Evolutionary conservation across 2,329 filamentous ascomycete species (phyloP).

Genomic region (Pseudogymnoascus sp.): DNA sequence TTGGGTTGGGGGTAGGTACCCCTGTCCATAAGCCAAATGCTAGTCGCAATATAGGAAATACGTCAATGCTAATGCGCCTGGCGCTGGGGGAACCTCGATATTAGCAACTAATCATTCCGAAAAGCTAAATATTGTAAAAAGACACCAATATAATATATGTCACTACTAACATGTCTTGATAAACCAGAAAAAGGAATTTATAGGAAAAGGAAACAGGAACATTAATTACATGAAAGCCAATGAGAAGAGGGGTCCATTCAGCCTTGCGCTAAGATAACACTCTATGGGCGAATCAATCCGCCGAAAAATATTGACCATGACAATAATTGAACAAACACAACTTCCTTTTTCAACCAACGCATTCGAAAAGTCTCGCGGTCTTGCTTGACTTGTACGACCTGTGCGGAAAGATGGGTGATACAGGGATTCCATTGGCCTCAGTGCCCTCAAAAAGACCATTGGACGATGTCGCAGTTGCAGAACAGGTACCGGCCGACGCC

Average conservation of each 20-base stretch:
- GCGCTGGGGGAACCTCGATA: slow-evolving; percentile 17
- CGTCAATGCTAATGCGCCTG: slow-evolving; percentile 21
- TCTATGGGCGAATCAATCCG: neutral
- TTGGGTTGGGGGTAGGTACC: slow-evolving; percentile 5
- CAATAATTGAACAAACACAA: neutral
- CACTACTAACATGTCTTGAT: neutral
- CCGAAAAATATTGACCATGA: slow-evolving; percentile 6
- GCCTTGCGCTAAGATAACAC: slow-evolving; percentile 7
- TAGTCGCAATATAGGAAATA: neutral
- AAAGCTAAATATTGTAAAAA: neutral
- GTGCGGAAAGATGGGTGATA: neutral
- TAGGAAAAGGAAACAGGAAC: neutral
- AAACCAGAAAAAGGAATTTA: neutral
- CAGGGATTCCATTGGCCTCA: neutral
- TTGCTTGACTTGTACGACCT: neutral
- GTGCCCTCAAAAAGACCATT: neutral
- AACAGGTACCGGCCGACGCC: neutral
- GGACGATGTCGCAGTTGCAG: neutral
- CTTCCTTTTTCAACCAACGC: neutral
- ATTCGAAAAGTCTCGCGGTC: neutral
- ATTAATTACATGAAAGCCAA: neutral
- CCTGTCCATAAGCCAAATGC: slow-evolving; percentile 1
- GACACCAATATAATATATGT: neutral
- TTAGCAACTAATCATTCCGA: neutral
- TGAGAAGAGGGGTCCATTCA: slow-evolving; percentile 1